Percentiles rank a stretch among this genome's conserved stretches.
These are phyloP conservation scores for Rhynchospora tenuis DNA, from an alignment of 176 grass and related monocot genomes.

Conservation along the genomic window DNA sequence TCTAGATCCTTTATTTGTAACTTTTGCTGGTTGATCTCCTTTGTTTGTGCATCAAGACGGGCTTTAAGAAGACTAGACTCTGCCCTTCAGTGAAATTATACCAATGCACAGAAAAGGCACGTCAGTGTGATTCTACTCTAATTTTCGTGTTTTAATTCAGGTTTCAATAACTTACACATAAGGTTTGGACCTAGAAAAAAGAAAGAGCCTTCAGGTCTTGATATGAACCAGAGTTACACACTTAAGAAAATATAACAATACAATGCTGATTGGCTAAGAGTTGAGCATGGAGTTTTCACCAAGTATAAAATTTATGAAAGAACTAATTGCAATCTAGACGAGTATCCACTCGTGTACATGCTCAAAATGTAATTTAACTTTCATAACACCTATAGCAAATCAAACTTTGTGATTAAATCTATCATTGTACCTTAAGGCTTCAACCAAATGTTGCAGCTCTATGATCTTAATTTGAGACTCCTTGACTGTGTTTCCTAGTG, in stretches of 20 bases:
- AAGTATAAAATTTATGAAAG: neutral
- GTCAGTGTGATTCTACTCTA: slow-evolving; percentile 20
- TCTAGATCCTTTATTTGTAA: slow-evolving; percentile 80
- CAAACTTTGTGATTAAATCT: neutral
- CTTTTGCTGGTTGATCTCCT: slow-evolving; percentile 63
- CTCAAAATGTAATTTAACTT: neutral
- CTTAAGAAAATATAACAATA: neutral
- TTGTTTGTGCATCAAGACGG: slow-evolving; percentile 80
- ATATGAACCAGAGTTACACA: neutral
- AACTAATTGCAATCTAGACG: neutral
- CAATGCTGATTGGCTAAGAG: neutral
- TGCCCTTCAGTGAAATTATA: slow-evolving; percentile 68
- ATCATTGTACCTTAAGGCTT: slow-evolving; percentile 75
- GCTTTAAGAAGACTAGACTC: slow-evolving; percentile 85
- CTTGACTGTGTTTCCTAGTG: slow-evolving; percentile 87
- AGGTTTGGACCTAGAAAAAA: neutral
- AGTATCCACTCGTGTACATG: neutral
- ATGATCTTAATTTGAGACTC: slow-evolving; percentile 89
- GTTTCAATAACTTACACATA: neutral
- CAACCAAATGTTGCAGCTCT: slow-evolving; percentile 90
- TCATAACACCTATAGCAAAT: neutral
- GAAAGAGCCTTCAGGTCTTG: neutral
- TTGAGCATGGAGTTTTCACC: neutral
- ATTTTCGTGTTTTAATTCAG: neutral
- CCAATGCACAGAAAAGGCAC: slow-evolving; percentile 25